Percentiles rank a stretch among this genome's conserved stretches.
These are phyloP conservation scores for Tarenaya hassleriana DNA, from an alignment of 345 rosid genomes.

Conservation along the genomic window DNA sequence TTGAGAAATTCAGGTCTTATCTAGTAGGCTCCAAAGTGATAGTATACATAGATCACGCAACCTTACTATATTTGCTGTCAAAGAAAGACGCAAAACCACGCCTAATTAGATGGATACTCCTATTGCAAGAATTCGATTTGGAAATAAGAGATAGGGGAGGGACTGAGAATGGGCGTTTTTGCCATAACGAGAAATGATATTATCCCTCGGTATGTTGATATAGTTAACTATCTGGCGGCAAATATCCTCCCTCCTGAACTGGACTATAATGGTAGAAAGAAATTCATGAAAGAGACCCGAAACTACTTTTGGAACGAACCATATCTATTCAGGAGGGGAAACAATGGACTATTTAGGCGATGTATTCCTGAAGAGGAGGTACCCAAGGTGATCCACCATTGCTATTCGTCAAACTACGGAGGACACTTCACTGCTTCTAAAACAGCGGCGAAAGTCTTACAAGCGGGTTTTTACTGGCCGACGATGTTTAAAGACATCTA, in stretches of 20 bases:
- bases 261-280: not conserved
- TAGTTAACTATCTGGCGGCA: not conserved
- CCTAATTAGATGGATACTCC: too few species aligned
- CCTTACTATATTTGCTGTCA: not conserved
- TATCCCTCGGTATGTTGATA: not conserved
- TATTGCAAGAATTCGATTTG: too few species aligned
- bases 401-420: too few species aligned
- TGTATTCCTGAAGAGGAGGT: not conserved
- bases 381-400: not conserved
- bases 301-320: not conserved
- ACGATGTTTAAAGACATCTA: too few species aligned
- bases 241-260: not conserved
- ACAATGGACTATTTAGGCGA: not conserved
- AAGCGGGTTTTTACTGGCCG: too few species aligned
- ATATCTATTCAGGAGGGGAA: not conserved
- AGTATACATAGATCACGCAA: not conserved
- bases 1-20: not conserved
- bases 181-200: not conserved
- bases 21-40: too few species aligned
- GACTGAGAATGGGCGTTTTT: not conserved
- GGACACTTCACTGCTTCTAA: too few species aligned
- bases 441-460: too few species aligned
- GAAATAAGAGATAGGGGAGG: not conserved
- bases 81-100: too few species aligned
- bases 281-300: not conserved